Evolutionary conservation across 2,329 filamentous ascomycete genomes (phyloP).

Genomic region (Epichloe gansuensis): DNA sequence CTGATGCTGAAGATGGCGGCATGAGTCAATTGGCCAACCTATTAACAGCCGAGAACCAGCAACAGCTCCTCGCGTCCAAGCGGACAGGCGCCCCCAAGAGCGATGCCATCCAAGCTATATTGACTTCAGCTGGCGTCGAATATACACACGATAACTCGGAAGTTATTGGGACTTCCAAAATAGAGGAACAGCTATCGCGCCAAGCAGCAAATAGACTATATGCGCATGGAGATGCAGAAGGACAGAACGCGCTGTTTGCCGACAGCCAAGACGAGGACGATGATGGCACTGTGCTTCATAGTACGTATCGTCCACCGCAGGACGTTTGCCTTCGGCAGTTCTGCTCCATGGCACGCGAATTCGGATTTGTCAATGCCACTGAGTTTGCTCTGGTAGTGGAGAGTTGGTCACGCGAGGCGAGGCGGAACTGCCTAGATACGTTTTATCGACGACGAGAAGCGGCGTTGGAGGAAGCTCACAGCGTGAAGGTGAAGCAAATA

Average conservation of each 20-base stretch:
- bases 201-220: conserved; percentile 53
- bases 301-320: conserved; percentile 56
- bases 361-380: conserved; percentile 62
- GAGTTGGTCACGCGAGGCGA: conserved; percentile 72
- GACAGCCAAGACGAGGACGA: conserved; percentile 27
- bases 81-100: conserved; percentile 33
- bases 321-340: conserved; percentile 72
- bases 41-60: conserved; percentile 35
- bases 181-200: conserved; percentile 75
- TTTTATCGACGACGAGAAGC: conserved; percentile 64
- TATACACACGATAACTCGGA: conserved; percentile 97
- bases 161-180: conserved; percentile 79
- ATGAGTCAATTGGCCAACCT: conserved; percentile 57
- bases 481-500: conserved; percentile 7
- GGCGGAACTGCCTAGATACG: conserved; percentile 61
- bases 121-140: conserved; percentile 75
- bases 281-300: conserved; percentile 19
- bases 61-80: conserved; percentile 20
- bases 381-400: conserved; percentile 89
- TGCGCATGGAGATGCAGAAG: conserved; percentile 29
- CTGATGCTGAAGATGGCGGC: conserved; percentile 49
- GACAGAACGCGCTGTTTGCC: conserved; percentile 45
- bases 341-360: conserved; percentile 72
- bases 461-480: conserved; percentile 13
- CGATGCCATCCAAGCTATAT: conserved; percentile 78